Evolutionary conservation across 345 rosid genomes (phyloP).

Genomic region (Trapa bicornis): DNA sequence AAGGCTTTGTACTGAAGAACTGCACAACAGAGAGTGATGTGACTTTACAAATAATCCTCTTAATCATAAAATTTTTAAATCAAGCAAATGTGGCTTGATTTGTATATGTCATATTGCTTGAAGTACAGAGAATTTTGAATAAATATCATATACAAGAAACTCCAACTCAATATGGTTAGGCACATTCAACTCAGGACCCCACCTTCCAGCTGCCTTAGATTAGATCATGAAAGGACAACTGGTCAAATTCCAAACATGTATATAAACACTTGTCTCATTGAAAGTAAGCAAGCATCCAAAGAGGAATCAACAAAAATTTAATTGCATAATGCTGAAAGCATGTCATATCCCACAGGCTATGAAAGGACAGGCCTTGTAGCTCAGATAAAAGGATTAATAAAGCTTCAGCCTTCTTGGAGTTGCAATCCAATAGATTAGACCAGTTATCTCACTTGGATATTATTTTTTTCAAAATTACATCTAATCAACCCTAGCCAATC

Average conservation of each 20-base stretch:
- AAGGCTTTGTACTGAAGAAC: constrained; percentile 61
- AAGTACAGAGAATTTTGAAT: background rate
- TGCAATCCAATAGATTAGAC: background rate
- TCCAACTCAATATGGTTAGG: too few species aligned
- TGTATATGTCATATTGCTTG: background rate
- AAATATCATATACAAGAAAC: too few species aligned
- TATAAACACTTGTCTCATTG: too few species aligned
- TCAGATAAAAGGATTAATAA: background rate
- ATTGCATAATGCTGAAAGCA: too few species aligned
- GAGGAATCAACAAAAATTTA: too few species aligned
- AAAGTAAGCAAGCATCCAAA: too few species aligned
- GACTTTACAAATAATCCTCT: background rate
- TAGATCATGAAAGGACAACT: too few species aligned
- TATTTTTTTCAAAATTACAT: background rate
- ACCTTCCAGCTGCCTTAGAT: too few species aligned
- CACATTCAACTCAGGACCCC: too few species aligned
- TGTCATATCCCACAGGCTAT: too few species aligned
- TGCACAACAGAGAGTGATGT: constrained; percentile 22
- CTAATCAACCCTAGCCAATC: background rate
- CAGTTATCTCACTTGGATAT: background rate
- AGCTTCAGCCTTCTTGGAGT: background rate
- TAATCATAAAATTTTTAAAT: background rate
- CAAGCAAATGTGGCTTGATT: background rate
- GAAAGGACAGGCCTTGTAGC: background rate
- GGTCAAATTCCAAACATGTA: too few species aligned